A percentile compares a stretch with the other conserved stretches of the same genome.
Evolutionary conservation across 108 stramenopile species (phyloP).

Genomic region (Cyclotella sp.): DNA sequence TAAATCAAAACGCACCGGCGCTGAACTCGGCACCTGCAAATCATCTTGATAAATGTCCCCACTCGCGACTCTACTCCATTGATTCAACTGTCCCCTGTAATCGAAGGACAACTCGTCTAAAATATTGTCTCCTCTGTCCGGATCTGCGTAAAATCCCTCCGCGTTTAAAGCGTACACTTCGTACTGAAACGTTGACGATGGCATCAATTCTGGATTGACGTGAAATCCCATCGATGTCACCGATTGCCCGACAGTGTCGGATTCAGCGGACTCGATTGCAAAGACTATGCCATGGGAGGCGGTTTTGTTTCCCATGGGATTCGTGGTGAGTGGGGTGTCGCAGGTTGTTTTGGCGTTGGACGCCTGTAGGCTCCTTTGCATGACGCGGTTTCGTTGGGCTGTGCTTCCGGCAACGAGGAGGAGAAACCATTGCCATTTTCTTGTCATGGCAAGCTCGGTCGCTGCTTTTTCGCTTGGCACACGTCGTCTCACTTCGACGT

Average conservation of each 20-base stretch:
- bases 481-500: too few relatives aligned
- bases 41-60: slow-evolving; percentile 11
- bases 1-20: neutral
- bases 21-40: neutral
- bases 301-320: neutral
- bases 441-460: too few relatives aligned
- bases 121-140: neutral
- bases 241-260: slow-evolving; percentile 2
- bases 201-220: slow-evolving; percentile 3
- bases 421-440: neutral
- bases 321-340: slow-evolving; percentile 9
- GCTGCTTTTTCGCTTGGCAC: neutral
- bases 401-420: neutral
- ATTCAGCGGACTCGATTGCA: slow-evolving; percentile 2
- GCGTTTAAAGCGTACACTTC: slow-evolving; percentile 35
- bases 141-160: slow-evolving; percentile 34
- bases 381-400: neutral
- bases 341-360: slow-evolving; percentile 6
- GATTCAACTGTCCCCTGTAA: slow-evolving; percentile 25
- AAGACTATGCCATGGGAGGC: slow-evolving; percentile 20
- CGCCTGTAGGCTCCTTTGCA: neutral
- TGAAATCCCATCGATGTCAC: slow-evolving; percentile 42
- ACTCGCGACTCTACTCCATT: slow-evolving; percentile 13
- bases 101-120: slow-evolving; percentile 8
- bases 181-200: slow-evolving; percentile 2